Evolutionary conservation across 2,329 filamentous ascomycete species (phyloP), one percentile per base, ranked within the genome.

Genomic region (Colletotrichum melonis): DNA sequence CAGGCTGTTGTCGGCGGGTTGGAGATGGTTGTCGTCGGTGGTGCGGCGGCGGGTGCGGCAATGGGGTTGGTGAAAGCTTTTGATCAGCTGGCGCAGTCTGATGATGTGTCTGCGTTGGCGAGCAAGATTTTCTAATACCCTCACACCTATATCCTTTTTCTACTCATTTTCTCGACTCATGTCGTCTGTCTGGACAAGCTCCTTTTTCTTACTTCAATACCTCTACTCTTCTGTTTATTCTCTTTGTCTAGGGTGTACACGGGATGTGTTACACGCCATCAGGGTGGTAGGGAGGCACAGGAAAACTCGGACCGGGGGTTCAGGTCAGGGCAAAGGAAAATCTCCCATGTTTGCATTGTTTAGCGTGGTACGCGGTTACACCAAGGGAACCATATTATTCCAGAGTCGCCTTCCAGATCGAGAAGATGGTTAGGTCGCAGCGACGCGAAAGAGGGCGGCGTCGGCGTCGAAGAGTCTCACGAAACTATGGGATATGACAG

Each of bases 21-120:
- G 4, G 81, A 84, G 74, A 85, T 85, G 83, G 80, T 85, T 7
- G 64, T 82, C n/a, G 81, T 85, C 1, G 83, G 83, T 1, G 78
- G 79, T 57, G 77, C 79, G 5, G 83, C 83, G 4, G 83, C 83
- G 0, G 82, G 75, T 3, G 79, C 80, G 22, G 82, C 82, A 0
- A 84, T 84, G 83, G 83, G 81, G 6, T 75, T 84, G 28, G 82
- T 84, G 9, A 76, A 75, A 70, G 67, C 74, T 3, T 77, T 77
- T 59, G 74, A 76, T 28, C 60, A 67, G 24, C 55, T 77, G 32
- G 74, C 74, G 14, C 54, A 62, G 26, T 56, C 60, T 22, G 67
- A 73, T 28, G 67, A 66, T 52, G 30, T 71, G 62, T 65, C 71
- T 28, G 60, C 67, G 32, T 54, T 73, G 67, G 56, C 49, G 60